These are phyloP conservation scores for Candida pseudofarinosa DNA, from an alignment of 805 yeast species.

Conservation along the genomic window DNA sequence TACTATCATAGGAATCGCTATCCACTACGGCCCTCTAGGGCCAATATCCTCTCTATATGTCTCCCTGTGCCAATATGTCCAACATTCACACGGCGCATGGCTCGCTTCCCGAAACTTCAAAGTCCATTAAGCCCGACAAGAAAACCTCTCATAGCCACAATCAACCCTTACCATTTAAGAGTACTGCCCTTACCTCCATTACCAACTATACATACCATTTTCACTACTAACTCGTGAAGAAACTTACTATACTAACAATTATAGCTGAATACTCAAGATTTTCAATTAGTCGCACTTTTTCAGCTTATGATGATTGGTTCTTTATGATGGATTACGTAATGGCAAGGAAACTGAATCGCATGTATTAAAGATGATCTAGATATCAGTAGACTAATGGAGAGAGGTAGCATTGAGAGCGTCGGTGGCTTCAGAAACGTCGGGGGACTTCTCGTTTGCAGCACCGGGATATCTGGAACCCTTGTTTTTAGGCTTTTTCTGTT, in stretches of 20 bases:
- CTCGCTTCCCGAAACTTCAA: no score
- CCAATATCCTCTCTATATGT: no score
- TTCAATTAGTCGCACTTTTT: constrained; percentile 10
- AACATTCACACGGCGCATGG: no score
- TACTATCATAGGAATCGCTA: no score
- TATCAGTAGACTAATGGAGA: background rate
- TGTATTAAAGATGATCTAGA: no score
- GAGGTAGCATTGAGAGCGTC: constrained; percentile 35
- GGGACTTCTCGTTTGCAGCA: constrained; percentile 14
- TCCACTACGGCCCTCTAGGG: no score
- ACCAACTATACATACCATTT: background rate
- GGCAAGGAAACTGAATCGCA: no score
- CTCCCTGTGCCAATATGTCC: no score
- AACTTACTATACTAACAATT: background rate
- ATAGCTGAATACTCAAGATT: constrained; percentile 1
- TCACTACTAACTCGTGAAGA: background rate
- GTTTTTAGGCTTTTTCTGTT: constrained; percentile 74
- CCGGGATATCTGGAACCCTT: constrained; percentile 93
- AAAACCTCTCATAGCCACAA: no score
- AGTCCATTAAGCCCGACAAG: no score
- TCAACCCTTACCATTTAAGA: no score
- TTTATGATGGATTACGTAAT: background rate
- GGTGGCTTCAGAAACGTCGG: constrained; percentile 21
- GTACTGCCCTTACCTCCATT: no score
- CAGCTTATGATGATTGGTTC: constrained; percentile 20